Percentiles rank a stretch among this genome's conserved stretches.
Evolutionary conservation across 305 asterid genomes (phyloP).

Genomic region (Fraxinus baroniana): DNA sequence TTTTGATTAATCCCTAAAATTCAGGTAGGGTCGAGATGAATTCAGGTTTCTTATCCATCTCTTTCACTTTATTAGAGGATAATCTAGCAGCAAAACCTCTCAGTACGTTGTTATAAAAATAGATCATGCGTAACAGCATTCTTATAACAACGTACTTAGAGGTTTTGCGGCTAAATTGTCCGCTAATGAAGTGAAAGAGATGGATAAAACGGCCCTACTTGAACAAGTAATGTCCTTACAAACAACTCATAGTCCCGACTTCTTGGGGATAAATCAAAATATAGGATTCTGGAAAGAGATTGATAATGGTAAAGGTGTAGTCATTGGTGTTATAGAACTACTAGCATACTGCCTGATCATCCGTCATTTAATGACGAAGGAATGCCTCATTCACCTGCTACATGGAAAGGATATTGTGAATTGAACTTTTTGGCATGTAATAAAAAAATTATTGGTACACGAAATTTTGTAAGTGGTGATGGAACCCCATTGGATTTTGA

Average conservation of each 20-base stretch:
- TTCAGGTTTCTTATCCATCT: slow-evolving; percentile 15
- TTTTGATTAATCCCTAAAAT: slow-evolving; percentile 39
- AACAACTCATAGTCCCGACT: slow-evolving; percentile 41
- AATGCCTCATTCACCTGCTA: slow-evolving; percentile 46
- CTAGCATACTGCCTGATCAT: slow-evolving; percentile 38
- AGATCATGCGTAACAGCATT: too few species aligned
- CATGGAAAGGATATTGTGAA: slow-evolving; percentile 32
- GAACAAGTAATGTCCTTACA: slow-evolving; percentile 24
- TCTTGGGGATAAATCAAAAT: slow-evolving; percentile 36
- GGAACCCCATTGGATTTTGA: slow-evolving; percentile 20
- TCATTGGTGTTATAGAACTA: slow-evolving; percentile 43
- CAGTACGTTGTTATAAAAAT: too few species aligned
- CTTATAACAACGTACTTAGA: too few species aligned
- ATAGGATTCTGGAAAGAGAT: slow-evolving; percentile 38
- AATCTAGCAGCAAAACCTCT: too few species aligned
- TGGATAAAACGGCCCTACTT: slow-evolving; percentile 19
- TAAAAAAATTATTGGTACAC: slow-evolving; percentile 47
- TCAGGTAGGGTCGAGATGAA: slow-evolving; percentile 37
- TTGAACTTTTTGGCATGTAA: slow-evolving; percentile 30
- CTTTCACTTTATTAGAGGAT: too few species aligned
- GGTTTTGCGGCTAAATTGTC: too few species aligned
- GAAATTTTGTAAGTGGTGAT: slow-evolving; percentile 13
- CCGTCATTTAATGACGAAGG: slow-evolving; percentile 45
- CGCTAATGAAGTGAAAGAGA: neutral
- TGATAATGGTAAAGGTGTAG: slow-evolving; percentile 36